These are phyloP conservation scores for Rubus parviflorus DNA, from an alignment of 306 rosid species.

Conservation along the genomic window DNA sequence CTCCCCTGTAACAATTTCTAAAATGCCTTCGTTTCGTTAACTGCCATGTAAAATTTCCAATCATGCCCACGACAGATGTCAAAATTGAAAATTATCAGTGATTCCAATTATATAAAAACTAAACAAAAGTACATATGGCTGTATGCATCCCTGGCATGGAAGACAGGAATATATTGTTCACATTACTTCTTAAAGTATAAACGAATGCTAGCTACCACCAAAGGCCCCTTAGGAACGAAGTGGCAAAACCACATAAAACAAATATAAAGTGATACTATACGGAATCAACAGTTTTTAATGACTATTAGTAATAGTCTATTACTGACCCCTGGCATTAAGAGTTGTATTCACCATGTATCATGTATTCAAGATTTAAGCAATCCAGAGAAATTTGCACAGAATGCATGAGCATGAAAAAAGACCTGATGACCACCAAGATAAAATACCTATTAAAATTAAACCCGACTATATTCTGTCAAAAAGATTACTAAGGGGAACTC, in stretches of 20 bases:
- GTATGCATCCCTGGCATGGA: background rate
- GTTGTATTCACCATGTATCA: background rate
- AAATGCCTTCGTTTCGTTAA: background rate
- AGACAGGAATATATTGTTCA: background rate
- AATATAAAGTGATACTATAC: background rate
- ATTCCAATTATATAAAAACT: background rate
- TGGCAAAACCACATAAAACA: background rate
- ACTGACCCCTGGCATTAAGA: background rate
- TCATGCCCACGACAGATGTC: background rate
- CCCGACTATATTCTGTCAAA: background rate
- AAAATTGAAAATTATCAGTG: background rate
- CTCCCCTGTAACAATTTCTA: background rate
- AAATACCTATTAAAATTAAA: background rate
- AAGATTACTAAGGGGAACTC: background rate
- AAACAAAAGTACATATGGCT: background rate
- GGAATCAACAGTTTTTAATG: background rate
- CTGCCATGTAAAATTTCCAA: background rate
- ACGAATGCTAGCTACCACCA: background rate
- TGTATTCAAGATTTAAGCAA: conserved; percentile 6
- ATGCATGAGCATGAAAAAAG: background rate
- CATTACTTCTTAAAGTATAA: background rate
- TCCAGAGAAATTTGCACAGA: background rate
- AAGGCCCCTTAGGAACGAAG: background rate
- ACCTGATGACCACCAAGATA: background rate
- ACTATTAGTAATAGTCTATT: background rate